These are phyloP conservation scores for Eucalyptus curtisii DNA, from an alignment of 345 rosid species.

Conservation along the genomic window DNA sequence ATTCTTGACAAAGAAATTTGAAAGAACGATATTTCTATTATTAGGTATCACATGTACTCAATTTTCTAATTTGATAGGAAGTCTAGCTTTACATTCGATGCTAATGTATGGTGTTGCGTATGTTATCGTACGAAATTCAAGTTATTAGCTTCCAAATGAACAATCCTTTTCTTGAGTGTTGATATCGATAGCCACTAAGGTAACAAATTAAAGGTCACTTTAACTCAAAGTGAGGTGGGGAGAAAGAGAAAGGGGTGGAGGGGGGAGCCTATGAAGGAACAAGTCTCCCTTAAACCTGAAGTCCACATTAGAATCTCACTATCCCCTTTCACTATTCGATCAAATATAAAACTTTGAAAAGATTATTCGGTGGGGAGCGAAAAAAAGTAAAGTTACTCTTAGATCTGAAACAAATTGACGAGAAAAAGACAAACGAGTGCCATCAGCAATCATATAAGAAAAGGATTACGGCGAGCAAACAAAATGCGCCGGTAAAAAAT, in stretches of 20 bases:
- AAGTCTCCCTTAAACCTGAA: not conserved
- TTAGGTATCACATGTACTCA: not conserved
- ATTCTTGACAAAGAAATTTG: not conserved
- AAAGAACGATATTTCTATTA: not conserved
- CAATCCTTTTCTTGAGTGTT: not conserved
- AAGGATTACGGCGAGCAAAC: not conserved
- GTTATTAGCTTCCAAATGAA: not conserved
- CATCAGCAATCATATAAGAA: not conserved
- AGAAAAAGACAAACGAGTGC: not conserved
- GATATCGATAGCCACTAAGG: not conserved
- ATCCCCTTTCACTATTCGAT: not conserved
- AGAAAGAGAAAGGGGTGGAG: not conserved
- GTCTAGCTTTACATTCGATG: not conserved
- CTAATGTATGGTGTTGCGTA: rapidly evolving
- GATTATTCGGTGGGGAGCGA: not conserved
- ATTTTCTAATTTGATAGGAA: not conserved
- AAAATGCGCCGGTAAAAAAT: too few species aligned
- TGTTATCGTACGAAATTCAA: not conserved
- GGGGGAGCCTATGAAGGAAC: not conserved
- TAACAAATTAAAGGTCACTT: not conserved
- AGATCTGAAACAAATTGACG: not conserved
- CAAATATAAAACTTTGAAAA: not conserved
- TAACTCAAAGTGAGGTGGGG: not conserved
- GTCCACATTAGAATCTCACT: not conserved
- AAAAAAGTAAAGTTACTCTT: not conserved